Percentiles rank a stretch among this genome's conserved stretches.
Evolutionary conservation across 2,329 filamentous ascomycete species (phyloP).

Genomic region (Cordyceps tenuipes): DNA sequence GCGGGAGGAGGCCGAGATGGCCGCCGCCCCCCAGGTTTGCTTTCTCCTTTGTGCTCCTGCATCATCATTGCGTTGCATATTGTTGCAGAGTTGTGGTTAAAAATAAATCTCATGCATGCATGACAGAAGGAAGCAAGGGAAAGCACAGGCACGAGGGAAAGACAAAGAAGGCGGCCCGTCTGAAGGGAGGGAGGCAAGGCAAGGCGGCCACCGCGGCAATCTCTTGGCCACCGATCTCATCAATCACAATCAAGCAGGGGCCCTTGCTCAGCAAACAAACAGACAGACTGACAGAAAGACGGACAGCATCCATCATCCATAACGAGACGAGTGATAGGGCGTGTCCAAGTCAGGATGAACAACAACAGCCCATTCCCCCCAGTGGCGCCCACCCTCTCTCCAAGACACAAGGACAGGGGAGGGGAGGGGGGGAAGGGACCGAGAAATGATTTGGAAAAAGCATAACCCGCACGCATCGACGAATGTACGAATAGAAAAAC

Average conservation of each 20-base stretch:
- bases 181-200: background rate
- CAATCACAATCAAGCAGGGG: conserved; percentile 1
- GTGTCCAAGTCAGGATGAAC: conserved; percentile 5
- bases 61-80: background rate
- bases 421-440: background rate
- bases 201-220: background rate
- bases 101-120: conserved; percentile 7
- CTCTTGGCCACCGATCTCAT: conserved; percentile 9
- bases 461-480: conserved; percentile 1
- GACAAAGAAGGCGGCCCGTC: background rate
- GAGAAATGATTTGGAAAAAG: conserved; percentile 3
- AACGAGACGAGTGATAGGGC: background rate
- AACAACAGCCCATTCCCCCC: background rate
- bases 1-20: background rate
- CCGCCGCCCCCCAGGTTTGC: background rate
- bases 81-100: conserved; percentile 5
- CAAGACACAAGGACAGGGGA: conserved; percentile 4
- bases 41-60: conserved; percentile 2
- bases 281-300: background rate
- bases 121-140: conserved; percentile 3
- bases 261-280: background rate
- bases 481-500: background rate
- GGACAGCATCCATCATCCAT: background rate
- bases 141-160: background rate
- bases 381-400: background rate